Percentiles rank a stretch among this genome's conserved stretches.
Conservation (phyloP, 768 basidiomycete genomes). For the Pleurotus tuber-regium region DNA sequence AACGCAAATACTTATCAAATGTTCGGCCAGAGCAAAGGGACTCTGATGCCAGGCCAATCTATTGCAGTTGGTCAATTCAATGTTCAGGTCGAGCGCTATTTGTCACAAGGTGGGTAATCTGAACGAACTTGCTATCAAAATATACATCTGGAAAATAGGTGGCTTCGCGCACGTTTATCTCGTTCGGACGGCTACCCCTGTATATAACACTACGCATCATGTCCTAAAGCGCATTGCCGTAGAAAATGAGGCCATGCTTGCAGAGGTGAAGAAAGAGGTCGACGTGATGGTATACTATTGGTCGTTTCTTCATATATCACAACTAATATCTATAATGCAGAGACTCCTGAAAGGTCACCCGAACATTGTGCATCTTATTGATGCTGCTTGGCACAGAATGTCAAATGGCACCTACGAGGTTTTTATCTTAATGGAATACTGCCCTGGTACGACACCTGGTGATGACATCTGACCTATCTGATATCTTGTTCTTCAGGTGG, state of each 20-base stretch:
- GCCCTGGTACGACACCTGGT: slow-evolving; percentile 61
- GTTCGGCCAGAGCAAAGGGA: slow-evolving; percentile 60
- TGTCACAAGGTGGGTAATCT: slow-evolving; percentile 77
- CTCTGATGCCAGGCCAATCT: slow-evolving; percentile 77
- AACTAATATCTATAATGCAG: slow-evolving; percentile 45
- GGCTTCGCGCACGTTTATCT: slow-evolving; percentile 99
- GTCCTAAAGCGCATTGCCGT: slow-evolving; percentile 97
- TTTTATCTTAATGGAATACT: slow-evolving; percentile 99
- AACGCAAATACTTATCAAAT: slow-evolving; percentile 48
- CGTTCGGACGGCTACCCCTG: slow-evolving; percentile 80
- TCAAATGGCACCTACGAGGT: slow-evolving; percentile 88
- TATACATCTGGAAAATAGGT: slow-evolving; percentile 46
- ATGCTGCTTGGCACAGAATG: slow-evolving; percentile 87
- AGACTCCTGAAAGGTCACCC: slow-evolving; percentile 89
- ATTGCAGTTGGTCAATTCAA: slow-evolving; percentile 87
- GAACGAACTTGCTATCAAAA: slow-evolving; percentile 10
- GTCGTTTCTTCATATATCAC: slow-evolving; percentile 9
- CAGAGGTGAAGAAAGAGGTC: slow-evolving; percentile 95
- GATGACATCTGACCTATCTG: slow-evolving; percentile 10
- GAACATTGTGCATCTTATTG: slow-evolving; percentile 94
- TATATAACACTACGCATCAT: slow-evolving; percentile 91
- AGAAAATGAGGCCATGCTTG: slow-evolving; percentile 82
- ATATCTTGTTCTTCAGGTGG: slow-evolving; percentile 57
- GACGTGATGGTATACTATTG: slow-evolving; percentile 85
- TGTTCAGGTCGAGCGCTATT: slow-evolving; percentile 91